A percentile compares a stretch with the other conserved stretches of the same genome.
Conservation (phyloP, 2,329 filamentous ascomycete genomes). For the Penicillium sp. region DNA sequence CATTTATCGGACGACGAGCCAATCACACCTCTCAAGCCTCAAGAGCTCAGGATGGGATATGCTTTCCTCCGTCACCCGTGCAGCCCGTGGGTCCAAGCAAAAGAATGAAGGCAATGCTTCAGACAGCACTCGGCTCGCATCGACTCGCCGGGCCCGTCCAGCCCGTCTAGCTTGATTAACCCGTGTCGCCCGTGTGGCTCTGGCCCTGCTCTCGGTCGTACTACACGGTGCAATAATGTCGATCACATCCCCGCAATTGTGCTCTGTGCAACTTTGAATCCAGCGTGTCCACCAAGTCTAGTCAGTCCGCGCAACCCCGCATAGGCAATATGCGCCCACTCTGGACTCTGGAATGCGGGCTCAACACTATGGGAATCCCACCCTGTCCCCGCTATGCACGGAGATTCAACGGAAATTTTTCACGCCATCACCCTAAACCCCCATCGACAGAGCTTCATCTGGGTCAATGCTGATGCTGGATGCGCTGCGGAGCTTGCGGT, state of each 20-base stretch:
- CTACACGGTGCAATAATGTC: constrained; percentile 3
- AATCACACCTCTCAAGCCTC: constrained; percentile 22
- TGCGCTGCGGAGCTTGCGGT: background rate
- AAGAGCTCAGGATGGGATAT: background rate
- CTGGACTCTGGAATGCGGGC: constrained; percentile 8
- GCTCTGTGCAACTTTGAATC: background rate
- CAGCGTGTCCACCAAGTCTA: background rate
- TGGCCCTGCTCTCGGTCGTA: background rate
- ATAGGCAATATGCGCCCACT: constrained; percentile 18
- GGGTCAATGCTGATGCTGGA: constrained; percentile 1
- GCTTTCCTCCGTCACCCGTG: background rate
- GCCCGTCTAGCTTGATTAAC: background rate
- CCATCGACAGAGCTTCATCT: background rate
- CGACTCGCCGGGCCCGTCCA: background rate
- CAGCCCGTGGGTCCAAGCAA: background rate
- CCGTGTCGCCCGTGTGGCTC: background rate
- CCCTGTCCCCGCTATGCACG: constrained; percentile 12
- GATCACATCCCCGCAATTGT: constrained; percentile 13
- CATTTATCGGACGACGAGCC: constrained; percentile 32
- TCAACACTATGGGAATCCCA: background rate
- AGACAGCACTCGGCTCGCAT: background rate
- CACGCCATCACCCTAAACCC: background rate
- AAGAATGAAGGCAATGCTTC: background rate
- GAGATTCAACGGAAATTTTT: constrained; percentile 27
- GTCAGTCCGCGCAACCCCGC: constrained; percentile 13